These are phyloP conservation scores for Oryza brachyantha DNA, from an alignment of 176 grass and related monocot genomes.

Conservation along the genomic window DNA sequence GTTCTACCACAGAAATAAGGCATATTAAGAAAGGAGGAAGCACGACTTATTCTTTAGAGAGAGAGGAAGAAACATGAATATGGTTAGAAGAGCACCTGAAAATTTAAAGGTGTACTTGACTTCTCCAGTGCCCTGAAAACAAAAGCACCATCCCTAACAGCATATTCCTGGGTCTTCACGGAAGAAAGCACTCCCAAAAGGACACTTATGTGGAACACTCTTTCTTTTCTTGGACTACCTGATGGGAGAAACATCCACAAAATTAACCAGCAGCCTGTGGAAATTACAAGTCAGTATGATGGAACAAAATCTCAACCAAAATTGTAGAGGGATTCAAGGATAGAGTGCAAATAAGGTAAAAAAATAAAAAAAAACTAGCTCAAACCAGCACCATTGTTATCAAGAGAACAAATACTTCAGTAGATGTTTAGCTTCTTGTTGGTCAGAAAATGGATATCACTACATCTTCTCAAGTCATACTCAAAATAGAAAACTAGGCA, in stretches of 20 bases:
- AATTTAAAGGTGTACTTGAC: slow-evolving; percentile 14
- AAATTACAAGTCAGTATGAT: slow-evolving; percentile 8
- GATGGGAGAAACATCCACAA: background rate
- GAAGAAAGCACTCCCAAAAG: background rate
- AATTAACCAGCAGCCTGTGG: slow-evolving; percentile 8
- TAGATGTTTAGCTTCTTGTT: background rate
- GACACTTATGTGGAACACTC: background rate
- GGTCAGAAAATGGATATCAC: background rate
- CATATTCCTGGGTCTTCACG: slow-evolving; percentile 1
- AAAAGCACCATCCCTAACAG: background rate
- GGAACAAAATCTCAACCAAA: background rate
- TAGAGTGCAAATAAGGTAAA: background rate
- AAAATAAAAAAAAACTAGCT: background rate
- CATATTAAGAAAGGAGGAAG: background rate
- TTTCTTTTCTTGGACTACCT: background rate
- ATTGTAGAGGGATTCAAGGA: background rate
- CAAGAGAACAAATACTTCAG: slow-evolving; percentile 6
- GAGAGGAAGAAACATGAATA: background rate
- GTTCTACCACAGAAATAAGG: background rate
- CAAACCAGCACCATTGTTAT: background rate
- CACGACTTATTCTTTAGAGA: background rate
- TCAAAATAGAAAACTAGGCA: slow-evolving; percentile 3
- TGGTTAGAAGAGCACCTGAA: background rate
- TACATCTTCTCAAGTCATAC: background rate
- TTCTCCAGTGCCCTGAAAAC: slow-evolving; percentile 18